Conservation (phyloP, 139 green algal species). For the Chlorella vulgaris region DNA sequence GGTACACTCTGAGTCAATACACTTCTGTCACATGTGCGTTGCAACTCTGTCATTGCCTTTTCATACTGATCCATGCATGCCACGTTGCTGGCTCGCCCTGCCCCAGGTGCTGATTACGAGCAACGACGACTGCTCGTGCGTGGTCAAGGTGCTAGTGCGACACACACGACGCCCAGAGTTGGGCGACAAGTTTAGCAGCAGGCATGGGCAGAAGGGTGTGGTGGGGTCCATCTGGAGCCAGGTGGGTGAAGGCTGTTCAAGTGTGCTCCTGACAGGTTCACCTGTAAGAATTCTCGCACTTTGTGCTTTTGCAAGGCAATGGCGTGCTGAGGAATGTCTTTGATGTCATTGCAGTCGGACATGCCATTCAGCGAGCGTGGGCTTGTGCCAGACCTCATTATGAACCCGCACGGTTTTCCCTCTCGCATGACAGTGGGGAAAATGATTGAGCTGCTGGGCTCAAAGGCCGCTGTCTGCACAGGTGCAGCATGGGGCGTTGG, state of each 20-base stretch:
- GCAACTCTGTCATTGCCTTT: not conserved
- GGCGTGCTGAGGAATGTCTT: too few species aligned
- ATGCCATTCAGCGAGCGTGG: slow-evolving; percentile 92
- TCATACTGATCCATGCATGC: too few species aligned
- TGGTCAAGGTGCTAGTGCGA: slow-evolving; percentile 93
- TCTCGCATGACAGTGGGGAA: slow-evolving; percentile 89
- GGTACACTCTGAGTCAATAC: not conserved
- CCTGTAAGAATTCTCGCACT: too few species aligned
- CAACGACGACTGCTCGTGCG: slow-evolving; percentile 90
- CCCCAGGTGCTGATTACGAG: slow-evolving; percentile 80
- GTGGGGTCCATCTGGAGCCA: slow-evolving; percentile 84
- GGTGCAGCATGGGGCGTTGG: slow-evolving; percentile 2
- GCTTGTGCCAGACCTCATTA: slow-evolving; percentile 90
- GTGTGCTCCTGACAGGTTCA: too few species aligned
- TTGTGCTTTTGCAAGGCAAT: too few species aligned
- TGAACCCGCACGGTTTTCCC: slow-evolving; percentile 88
- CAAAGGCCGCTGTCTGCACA: slow-evolving; percentile 85
- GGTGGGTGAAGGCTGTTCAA: not conserved
- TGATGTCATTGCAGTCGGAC: slow-evolving; percentile 81
- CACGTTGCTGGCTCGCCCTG: too few species aligned
- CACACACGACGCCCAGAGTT: slow-evolving; percentile 95
- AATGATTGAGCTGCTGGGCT: slow-evolving; percentile 97
- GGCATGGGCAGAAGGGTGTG: slow-evolving; percentile 97
- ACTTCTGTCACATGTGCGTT: not conserved
- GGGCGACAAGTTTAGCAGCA: slow-evolving; percentile 95